Percentiles rank a stretch among this genome's conserved stretches.
These are phyloP conservation scores for Willaertia magna DNA, from an alignment of 208 protist species.

Conservation along the genomic window DNA sequence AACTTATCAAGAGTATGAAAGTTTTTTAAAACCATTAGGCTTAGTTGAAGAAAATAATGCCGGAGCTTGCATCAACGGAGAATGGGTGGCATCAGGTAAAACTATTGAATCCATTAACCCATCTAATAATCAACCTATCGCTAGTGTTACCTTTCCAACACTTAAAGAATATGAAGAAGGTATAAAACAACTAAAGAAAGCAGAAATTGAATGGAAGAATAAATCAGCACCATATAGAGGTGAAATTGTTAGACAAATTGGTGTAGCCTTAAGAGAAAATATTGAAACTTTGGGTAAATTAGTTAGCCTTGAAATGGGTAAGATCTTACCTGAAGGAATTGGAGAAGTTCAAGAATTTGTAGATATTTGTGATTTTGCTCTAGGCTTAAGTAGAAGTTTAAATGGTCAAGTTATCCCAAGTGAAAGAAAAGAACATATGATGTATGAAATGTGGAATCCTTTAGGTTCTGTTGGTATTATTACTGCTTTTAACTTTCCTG, in stretches of 20 bases:
- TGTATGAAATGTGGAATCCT: slow-evolving; percentile 56
- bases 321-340: slow-evolving; percentile 47
- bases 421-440: slow-evolving; percentile 37
- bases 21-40: slow-evolving; percentile 36
- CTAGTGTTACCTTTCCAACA: slow-evolving; percentile 15
- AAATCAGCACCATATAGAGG: slow-evolving; percentile 44
- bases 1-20: too few relatives aligned
- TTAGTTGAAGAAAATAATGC: slow-evolving; percentile 32
- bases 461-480: slow-evolving; percentile 53
- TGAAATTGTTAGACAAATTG: slow-evolving; percentile 53
- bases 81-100: slow-evolving; percentile 30
- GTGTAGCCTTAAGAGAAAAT: slow-evolving; percentile 35
- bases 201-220: slow-evolving; percentile 17
- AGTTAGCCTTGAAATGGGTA: slow-evolving; percentile 56
- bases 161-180: slow-evolving; percentile 19
- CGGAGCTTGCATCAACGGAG: slow-evolving; percentile 34
- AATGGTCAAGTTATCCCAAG: slow-evolving; percentile 39
- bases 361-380: slow-evolving; percentile 59
- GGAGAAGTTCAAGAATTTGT: slow-evolving; percentile 64
- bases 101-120: slow-evolving; percentile 24
- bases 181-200: not conserved
- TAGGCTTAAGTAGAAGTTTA: slow-evolving; percentile 40
- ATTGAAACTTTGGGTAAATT: slow-evolving; percentile 36
- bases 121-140: slow-evolving; percentile 32
- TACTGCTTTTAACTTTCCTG: slow-evolving; percentile 61